Conservation (phyloP, 192 early-diverging fungal species). For the Umbelopsis ramanniana region DNA sequence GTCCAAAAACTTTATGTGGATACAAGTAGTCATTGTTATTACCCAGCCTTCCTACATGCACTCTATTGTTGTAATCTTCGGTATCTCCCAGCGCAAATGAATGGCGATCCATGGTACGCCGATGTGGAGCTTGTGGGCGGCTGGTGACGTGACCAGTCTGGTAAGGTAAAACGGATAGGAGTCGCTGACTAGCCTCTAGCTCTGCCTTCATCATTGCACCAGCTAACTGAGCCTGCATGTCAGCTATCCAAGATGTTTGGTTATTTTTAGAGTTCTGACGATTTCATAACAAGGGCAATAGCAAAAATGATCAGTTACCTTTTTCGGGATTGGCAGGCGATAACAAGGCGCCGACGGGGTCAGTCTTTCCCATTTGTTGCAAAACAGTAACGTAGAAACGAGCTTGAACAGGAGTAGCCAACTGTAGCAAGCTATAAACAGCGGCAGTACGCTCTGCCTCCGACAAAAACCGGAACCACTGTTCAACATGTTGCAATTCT, state of each 20-base stretch:
- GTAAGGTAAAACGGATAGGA: conserved; percentile 41
- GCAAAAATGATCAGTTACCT: conserved; percentile 36
- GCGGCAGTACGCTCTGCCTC: conserved; percentile 92
- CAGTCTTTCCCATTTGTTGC: conserved; percentile 91
- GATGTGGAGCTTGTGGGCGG: conserved; percentile 21
- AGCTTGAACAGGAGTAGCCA: conserved; percentile 88
- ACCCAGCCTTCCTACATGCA: conserved; percentile 8
- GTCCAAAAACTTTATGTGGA: neutral
- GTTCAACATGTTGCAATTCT: conserved; percentile 91
- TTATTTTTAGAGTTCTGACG: neutral
- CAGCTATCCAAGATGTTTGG: neutral
- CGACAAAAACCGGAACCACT: conserved; percentile 92
- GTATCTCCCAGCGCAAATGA: conserved; percentile 41
- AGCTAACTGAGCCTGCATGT: conserved; percentile 54
- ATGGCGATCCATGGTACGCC: conserved; percentile 38
- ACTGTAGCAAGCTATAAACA: conserved; percentile 90
- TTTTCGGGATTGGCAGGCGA: conserved; percentile 57
- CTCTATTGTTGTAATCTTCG: conserved; percentile 32
- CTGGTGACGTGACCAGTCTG: conserved; percentile 40
- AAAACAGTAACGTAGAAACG: conserved; percentile 94
- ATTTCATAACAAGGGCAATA: neutral
- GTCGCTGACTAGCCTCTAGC: conserved; percentile 47
- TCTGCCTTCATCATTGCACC: conserved; percentile 62
- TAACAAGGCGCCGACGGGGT: conserved; percentile 66
- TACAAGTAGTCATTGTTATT: conserved; percentile 14